Evolutionary conservation across 768 basidiomycete genomes (phyloP).

Genomic region (Omphalotus guepiniiformis): DNA sequence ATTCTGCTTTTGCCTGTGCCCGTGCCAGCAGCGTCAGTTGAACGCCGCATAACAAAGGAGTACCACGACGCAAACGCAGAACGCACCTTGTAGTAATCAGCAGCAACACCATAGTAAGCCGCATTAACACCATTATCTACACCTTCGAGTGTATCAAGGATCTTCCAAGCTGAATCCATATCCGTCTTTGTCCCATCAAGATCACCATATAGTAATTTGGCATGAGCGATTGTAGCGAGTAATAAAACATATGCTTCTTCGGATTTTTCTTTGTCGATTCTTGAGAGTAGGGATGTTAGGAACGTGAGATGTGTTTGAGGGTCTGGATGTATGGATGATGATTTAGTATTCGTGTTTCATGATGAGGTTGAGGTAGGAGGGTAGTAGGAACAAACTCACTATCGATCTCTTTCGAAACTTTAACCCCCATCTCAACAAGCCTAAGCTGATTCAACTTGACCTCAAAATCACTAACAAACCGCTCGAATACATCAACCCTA

Average conservation of each 20-base stretch:
- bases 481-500: conserved; percentile 86
- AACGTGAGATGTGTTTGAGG: conserved; percentile 79
- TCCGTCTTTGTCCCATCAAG: conserved; percentile 83
- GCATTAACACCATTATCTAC: conserved; percentile 87
- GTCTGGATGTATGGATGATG: conserved; percentile 43
- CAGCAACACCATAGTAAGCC: conserved; percentile 89
- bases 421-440: conserved; percentile 87
- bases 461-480: conserved; percentile 89
- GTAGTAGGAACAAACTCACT: conserved; percentile 48
- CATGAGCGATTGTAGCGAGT: conserved; percentile 85
- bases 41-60: neutral
- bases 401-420: conserved; percentile 81
- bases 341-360: too few species aligned
- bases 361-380: too few species aligned
- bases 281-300: conserved; percentile 70
- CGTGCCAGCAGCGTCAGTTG: neutral
- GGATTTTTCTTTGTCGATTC: conserved; percentile 55
- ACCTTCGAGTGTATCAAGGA: conserved; percentile 65
- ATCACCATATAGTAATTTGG: conserved; percentile 87
- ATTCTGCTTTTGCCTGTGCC: conserved; percentile 87
- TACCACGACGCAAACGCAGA: neutral
- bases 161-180: conserved; percentile 79
- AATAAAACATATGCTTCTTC: conserved; percentile 85
- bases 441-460: conserved; percentile 82
- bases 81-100: conserved; percentile 90